Evolutionary conservation across 2,329 filamentous ascomycete genomes (phyloP).

Genomic region (Metarhizium sp.): DNA sequence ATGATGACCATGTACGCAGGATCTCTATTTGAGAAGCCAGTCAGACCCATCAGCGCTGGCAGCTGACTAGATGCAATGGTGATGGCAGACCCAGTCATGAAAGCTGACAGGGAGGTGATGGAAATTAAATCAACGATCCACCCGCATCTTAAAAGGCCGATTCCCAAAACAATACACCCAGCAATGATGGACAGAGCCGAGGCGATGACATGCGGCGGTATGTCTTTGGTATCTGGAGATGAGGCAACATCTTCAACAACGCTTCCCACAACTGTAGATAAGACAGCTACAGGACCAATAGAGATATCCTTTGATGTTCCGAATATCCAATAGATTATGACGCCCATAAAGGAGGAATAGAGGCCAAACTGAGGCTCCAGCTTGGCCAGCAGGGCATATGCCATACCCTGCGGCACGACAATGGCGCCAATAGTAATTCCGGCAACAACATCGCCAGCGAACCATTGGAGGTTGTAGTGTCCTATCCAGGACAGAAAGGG

Average conservation of each 20-base stretch:
- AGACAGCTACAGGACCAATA: constrained; percentile 90
- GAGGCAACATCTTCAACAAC: constrained; percentile 58
- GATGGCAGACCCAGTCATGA: constrained; percentile 94
- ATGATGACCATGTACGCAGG: constrained; percentile 77
- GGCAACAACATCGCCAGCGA: constrained; percentile 80
- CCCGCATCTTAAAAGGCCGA: constrained; percentile 72
- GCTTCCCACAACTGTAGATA: constrained; percentile 83
- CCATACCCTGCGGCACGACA: constrained; percentile 95
- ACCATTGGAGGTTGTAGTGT: constrained; percentile 84
- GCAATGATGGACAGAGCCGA: constrained; percentile 69
- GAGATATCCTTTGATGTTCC: constrained; percentile 98
- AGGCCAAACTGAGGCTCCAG: constrained; percentile 77
- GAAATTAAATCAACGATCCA: constrained; percentile 94
- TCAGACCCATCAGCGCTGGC: constrained; percentile 71
- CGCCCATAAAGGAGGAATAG: constrained; percentile 85
- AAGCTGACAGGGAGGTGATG: constrained; percentile 80
- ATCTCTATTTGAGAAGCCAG: constrained; percentile 62
- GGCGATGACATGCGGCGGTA: constrained; percentile 59
- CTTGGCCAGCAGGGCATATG: constrained; percentile 76
- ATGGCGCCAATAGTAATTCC: constrained; percentile 51
- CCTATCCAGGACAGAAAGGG: constrained; percentile 85
- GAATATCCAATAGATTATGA: constrained; percentile 93
- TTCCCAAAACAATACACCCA: constrained; percentile 65
- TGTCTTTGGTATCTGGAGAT: constrained; percentile 38
- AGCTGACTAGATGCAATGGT: constrained; percentile 82